phyloP scores from a whole-genome alignment of 1,139 yeast species.

The Zhuliangozyma blackwelliae region DNA sequence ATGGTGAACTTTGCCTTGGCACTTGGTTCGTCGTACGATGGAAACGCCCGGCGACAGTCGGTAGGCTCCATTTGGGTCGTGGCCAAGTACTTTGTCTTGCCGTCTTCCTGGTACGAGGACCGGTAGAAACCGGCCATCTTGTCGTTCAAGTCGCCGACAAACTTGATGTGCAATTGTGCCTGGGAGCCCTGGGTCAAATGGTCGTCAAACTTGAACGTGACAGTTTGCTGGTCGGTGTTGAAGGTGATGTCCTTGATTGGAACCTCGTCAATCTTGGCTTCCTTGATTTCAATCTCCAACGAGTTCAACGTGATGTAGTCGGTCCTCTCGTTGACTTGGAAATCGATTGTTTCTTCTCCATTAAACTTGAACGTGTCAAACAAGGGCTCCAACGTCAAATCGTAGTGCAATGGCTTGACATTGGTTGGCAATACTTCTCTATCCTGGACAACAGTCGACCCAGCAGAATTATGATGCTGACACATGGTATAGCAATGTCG shows the following conservation, averaged over 20 bases:
- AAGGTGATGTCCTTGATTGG: conserved; percentile 26
- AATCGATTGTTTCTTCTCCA: conserved; percentile 63
- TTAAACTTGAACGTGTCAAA: conserved; percentile 65
- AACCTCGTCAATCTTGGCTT: conserved; percentile 43
- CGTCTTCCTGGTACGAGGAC: conserved; percentile 60
- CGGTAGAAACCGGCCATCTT: conserved; percentile 88
- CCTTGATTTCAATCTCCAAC: conserved; percentile 58
- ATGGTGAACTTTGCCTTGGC: conserved; percentile 76
- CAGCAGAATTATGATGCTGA: conserved; percentile 8
- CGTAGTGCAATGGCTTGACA: conserved; percentile 70
- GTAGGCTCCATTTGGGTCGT: conserved; percentile 90
- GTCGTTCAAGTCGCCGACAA: conserved; percentile 70
- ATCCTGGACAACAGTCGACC: conserved; percentile 21
- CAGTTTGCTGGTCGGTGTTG: conserved; percentile 59
- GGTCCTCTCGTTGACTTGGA: conserved; percentile 56
- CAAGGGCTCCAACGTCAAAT: conserved; percentile 68
- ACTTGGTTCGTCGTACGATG: conserved; percentile 86
- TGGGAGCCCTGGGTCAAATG: conserved; percentile 42
- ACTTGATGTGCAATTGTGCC: conserved; percentile 48
- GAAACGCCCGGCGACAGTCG: conserved; percentile 88
- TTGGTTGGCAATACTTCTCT: conserved; percentile 71
- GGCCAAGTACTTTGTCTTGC: conserved; percentile 61
- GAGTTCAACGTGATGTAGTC: conserved; percentile 53
- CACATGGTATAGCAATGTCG: conserved; percentile 11
- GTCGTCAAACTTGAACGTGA: conserved; percentile 54